Conservation (phyloP, 2,329 filamentous ascomycete genomes). For the Arthrobotrys pseudoclavata region DNA sequence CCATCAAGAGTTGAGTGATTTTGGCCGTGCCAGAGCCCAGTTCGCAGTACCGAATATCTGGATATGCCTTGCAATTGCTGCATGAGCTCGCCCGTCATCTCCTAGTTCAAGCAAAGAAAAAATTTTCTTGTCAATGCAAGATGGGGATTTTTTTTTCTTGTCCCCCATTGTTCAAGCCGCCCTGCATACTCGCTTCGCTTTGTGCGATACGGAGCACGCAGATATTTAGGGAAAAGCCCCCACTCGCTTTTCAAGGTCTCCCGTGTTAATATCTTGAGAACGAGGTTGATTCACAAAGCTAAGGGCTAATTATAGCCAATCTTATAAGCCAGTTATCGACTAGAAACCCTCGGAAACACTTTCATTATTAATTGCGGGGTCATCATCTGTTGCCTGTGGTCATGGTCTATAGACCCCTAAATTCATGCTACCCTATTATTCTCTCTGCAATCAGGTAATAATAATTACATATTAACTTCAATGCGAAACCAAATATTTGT, state of each 20-base stretch:
- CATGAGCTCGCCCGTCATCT: conserved; percentile 42
- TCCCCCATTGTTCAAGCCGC: conserved; percentile 13
- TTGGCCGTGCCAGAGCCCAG: conserved; percentile 9
- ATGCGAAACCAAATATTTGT: conserved; percentile 2
- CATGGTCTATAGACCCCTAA: conserved; percentile 15
- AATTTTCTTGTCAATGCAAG: conserved; percentile 28
- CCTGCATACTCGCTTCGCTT: conserved; percentile 18
- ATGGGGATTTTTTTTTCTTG: not conserved
- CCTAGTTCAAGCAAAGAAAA: conserved; percentile 30
- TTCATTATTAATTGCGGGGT: not conserved
- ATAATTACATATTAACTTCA: conserved; percentile 5
- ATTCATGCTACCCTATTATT: not conserved
- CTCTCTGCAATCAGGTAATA: not conserved
- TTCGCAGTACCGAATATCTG: conserved; percentile 19
- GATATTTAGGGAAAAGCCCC: conserved; percentile 17
- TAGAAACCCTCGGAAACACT: conserved; percentile 33
- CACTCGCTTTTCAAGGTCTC: conserved; percentile 19
- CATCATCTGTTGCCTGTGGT: not conserved
- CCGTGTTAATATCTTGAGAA: not conserved
- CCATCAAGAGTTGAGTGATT: conserved; percentile 37
- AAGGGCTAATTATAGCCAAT: conserved; percentile 35
- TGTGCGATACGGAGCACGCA: conserved; percentile 28
- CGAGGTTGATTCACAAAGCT: not conserved
- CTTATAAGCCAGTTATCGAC: conserved; percentile 27
- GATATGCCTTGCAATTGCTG: conserved; percentile 29